These are phyloP conservation scores for Vanderwaltozyma yarrowii DNA, from an alignment of 805 yeast genomes.

Conservation along the genomic window DNA sequence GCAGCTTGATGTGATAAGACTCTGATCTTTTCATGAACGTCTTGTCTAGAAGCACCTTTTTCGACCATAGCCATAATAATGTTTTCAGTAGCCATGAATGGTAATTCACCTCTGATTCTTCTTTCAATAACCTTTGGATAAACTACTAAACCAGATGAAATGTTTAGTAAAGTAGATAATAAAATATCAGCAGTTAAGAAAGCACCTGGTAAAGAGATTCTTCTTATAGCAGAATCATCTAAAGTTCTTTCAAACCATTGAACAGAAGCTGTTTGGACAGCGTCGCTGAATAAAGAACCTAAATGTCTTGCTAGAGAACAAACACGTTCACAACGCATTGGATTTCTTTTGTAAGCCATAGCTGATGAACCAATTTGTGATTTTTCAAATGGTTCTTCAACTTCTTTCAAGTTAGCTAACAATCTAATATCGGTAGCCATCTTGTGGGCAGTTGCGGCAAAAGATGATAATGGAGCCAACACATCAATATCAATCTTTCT, in stretches of 20 bases:
- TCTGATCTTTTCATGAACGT: conserved; percentile 94
- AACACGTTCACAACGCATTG: conserved; percentile 98
- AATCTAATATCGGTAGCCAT: conserved; percentile 95
- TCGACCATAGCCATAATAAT: conserved; percentile 99
- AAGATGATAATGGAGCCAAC: conserved; percentile 81
- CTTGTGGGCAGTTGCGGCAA: conserved; percentile 95
- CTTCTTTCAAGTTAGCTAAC: conserved; percentile 91
- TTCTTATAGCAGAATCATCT: conserved; percentile 96
- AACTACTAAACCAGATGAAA: conserved; percentile 90
- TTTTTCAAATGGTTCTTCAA: conserved; percentile 97
- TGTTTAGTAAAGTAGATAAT: conserved; percentile 79
- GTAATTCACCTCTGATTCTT: conserved; percentile 87
- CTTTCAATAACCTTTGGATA: conserved; percentile 98
- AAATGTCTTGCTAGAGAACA: conserved; percentile 96
- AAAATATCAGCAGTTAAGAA: conserved; percentile 93
- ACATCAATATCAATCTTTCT: conserved; percentile 96
- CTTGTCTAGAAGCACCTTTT: conserved; percentile 96
- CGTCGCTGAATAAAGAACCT: conserved; percentile 85
- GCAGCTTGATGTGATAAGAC: conserved; percentile 96
- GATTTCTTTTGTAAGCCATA: conserved; percentile 99
- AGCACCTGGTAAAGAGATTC: conserved; percentile 94
- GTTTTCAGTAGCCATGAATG: conserved; percentile 99
- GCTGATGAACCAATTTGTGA: conserved; percentile 98
- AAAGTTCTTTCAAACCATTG: conserved; percentile 99
- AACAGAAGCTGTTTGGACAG: conserved; percentile 92